Evolutionary conservation across 1,284 basidiomycete species (phyloP), one percentile per base, ranked within the genome.

Genomic region (Leccinum fuscescens): DNA sequence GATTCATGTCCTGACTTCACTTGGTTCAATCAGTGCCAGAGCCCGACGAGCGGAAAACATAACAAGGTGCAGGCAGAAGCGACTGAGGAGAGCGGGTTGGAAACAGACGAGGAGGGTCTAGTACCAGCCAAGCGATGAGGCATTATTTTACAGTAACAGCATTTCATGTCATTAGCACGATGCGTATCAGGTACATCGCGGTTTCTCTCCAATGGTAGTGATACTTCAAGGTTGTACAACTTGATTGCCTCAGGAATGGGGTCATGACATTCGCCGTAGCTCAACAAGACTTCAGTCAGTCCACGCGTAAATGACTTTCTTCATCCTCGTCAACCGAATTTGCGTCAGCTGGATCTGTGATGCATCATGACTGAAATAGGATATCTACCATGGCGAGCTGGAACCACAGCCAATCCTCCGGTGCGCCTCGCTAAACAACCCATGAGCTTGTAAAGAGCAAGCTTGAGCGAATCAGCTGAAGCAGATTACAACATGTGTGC

Each of bases 381-480:
- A 53, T 12, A 59, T 33, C 37, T 56, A 85, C 88, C 90, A 98
- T 90, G 15, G 88, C 84, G n/a, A 99, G 83, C 78, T 99, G 96
- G 79, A 97, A 87, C 97, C 96, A 99, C 39, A 98, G 81, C 96
- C 96, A 99, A 76, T 98, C 96, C 72, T 98, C 96, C 3, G 94
- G 88, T 92, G 62, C 94, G 85, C 58, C 93, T 83, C 6, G 84
- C 96, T 58, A 98, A 86, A 65, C 96, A 24, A 24, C 24, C 24
- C 79, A 99, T 90, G 33, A 99, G 80, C 72, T 98, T 97, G 82
- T 97, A 98, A 37, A 99, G 76, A 0, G 95, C 96, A 56, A 94
- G 86, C 76, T 98, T 97, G 84, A 94, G 98, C 1, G 96, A 95
- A 75, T 98, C 96, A 11, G 27, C 2, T 29, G 27, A 27, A 27